These are phyloP conservation scores for Phialemonium atrogriseum DNA, from an alignment of 2,329 filamentous ascomycete species.

Conservation along the genomic window DNA sequence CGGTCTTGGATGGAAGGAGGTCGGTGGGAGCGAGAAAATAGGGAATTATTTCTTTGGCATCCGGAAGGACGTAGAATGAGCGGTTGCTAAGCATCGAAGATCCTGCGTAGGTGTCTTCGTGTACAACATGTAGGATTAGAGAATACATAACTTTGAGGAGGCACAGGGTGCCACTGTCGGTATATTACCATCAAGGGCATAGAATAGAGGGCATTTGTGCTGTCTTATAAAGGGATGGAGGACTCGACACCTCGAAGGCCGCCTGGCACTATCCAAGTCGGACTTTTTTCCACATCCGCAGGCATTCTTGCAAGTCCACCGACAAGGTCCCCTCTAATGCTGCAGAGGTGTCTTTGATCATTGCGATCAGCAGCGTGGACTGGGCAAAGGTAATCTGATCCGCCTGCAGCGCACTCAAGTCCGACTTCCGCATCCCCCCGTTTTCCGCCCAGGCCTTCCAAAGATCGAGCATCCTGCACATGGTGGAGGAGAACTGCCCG, in stretches of 20 bases:
- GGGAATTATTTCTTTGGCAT: constrained; percentile 90
- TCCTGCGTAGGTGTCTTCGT: no score
- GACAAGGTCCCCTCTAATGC: constrained; percentile 39
- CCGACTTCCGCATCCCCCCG: constrained; percentile 41
- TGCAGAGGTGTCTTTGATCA: constrained; percentile 36
- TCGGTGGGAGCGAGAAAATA: constrained; percentile 70
- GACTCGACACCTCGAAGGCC: no score
- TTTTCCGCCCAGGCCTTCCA: constrained; percentile 49
- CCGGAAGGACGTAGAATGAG: no score
- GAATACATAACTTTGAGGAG: no score
- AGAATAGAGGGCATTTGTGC: no score
- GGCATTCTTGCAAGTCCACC: constrained; percentile 46
- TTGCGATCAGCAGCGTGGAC: constrained; percentile 37
- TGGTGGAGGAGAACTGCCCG: constrained; percentile 27
- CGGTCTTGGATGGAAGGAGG: constrained; percentile 80
- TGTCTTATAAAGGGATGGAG: no score
- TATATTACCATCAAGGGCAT: no score
- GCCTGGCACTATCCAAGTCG: constrained; percentile 44
- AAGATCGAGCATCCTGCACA: constrained; percentile 37
- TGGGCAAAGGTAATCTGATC: constrained; percentile 35
- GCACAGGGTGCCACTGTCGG: no score
- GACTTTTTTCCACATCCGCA: constrained; percentile 45
- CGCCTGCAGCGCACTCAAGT: constrained; percentile 29
- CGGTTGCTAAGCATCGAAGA: no score
- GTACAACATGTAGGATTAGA: no score